These are phyloP conservation scores for Fusarium lateritium DNA, from an alignment of 2,329 filamentous ascomycete genomes.

Conservation along the genomic window DNA sequence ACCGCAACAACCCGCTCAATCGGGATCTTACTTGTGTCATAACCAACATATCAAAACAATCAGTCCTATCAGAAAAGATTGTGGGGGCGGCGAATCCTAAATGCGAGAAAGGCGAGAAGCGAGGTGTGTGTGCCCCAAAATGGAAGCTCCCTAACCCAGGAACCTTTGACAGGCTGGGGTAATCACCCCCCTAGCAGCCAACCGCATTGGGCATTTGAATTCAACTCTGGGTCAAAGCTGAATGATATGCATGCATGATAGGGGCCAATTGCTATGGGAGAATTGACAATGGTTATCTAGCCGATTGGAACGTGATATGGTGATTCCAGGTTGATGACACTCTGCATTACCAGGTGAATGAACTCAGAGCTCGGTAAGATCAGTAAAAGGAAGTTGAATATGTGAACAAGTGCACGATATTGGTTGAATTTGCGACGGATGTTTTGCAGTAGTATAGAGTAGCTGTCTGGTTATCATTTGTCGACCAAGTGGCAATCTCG, in stretches of 20 bases:
- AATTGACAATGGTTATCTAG: background rate
- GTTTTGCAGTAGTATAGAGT: no score
- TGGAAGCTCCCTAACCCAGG: slow-evolving; percentile 32
- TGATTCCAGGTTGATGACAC: background rate
- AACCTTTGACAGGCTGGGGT: slow-evolving; percentile 41
- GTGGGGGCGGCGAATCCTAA: slow-evolving; percentile 2
- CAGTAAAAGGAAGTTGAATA: background rate
- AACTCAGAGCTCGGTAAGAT: background rate
- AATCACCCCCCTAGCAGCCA: background rate
- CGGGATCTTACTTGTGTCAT: background rate
- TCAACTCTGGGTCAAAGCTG: slow-evolving; percentile 6
- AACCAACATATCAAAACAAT: slow-evolving; percentile 11
- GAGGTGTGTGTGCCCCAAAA: slow-evolving; percentile 25
- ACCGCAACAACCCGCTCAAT: slow-evolving; percentile 4
- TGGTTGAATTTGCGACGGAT: background rate
- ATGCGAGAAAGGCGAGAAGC: background rate
- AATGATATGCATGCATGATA: slow-evolving; percentile 19
- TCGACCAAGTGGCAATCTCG: slow-evolving; percentile 1
- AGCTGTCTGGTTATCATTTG: background rate
- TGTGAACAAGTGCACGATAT: background rate
- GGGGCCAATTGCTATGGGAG: background rate
- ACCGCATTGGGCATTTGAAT: background rate
- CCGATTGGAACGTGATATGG: background rate
- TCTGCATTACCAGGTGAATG: slow-evolving; percentile 2
- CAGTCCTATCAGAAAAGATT: background rate